Evolutionary conservation across 257 asterid species (phyloP).

Genomic region (Pogostemon cablin): DNA sequence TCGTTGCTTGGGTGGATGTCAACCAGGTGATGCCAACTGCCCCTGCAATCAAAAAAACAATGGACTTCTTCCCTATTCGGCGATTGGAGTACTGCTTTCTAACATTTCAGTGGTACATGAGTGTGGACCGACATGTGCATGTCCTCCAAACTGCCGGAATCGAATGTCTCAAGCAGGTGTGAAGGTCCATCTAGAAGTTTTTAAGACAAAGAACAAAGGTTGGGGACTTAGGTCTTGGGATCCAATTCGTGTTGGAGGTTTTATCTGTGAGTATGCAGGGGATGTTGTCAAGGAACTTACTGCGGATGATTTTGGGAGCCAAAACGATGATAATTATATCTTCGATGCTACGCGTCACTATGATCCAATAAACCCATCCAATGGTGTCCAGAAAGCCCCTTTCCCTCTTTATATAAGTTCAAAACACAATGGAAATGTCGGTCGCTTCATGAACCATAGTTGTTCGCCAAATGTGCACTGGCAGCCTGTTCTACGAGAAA

Average conservation of each 20-base stretch:
- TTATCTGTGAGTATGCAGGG: slow-evolving; percentile 92
- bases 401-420: slow-evolving; percentile 74
- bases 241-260: slow-evolving; percentile 82
- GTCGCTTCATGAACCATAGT: slow-evolving; percentile 96
- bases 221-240: slow-evolving; percentile 99
- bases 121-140: slow-evolving; percentile 74
- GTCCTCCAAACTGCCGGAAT: slow-evolving; percentile 77
- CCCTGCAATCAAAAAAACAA: slow-evolving; percentile 68
- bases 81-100: slow-evolving; percentile 66
- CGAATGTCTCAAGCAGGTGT: slow-evolving; percentile 75
- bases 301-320: slow-evolving; percentile 46
- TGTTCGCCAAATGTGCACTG: slow-evolving; percentile 84
- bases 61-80: slow-evolving; percentile 61
- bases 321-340: slow-evolving; percentile 49
- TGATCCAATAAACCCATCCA: slow-evolving; percentile 54
- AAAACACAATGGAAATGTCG: slow-evolving; percentile 75
- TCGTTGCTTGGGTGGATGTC: slow-evolving; percentile 80
- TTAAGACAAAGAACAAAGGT: slow-evolving; percentile 78
- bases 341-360: slow-evolving; percentile 83
- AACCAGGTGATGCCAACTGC: slow-evolving; percentile 71
- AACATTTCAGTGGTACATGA: slow-evolving; percentile 62
- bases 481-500: slow-evolving; percentile 83
- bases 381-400: slow-evolving; percentile 50
- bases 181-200: slow-evolving; percentile 74
- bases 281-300: slow-evolving; percentile 56